These are phyloP conservation scores for Rhizomucor pusillus DNA, from an alignment of 371 early-diverging fungal genomes.

Conservation along the genomic window DNA sequence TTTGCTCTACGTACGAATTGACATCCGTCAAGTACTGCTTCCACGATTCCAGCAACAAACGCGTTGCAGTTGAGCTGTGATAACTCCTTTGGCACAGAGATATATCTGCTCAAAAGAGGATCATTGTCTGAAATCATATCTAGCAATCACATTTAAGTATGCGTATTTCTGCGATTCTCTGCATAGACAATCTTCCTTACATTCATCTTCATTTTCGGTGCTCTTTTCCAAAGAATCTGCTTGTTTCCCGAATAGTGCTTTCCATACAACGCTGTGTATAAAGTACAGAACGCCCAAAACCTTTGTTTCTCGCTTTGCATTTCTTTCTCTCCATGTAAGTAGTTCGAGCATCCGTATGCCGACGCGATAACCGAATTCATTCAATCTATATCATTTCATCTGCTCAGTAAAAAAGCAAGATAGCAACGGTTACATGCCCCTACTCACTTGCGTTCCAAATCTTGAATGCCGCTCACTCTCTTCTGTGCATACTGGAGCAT, in stretches of 20 bases:
- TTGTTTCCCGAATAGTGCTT: slow-evolving; percentile 87
- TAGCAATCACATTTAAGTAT: slow-evolving; percentile 25
- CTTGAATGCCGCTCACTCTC: slow-evolving; percentile 89
- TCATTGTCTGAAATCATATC: slow-evolving; percentile 98
- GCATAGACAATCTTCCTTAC: slow-evolving; percentile 35
- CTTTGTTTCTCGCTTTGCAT: slow-evolving; percentile 81
- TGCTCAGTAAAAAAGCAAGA: neutral
- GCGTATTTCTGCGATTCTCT: too few species aligned
- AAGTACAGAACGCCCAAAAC: slow-evolving; percentile 85
- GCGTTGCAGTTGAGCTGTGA: slow-evolving; percentile 90
- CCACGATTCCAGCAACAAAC: slow-evolving; percentile 94
- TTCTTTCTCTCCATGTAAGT: slow-evolving; percentile 83
- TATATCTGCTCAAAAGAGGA: slow-evolving; percentile 81
- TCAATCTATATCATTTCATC: slow-evolving; percentile 60
- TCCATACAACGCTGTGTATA: slow-evolving; percentile 93
- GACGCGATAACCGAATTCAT: slow-evolving; percentile 91
- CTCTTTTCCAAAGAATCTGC: slow-evolving; percentile 94
- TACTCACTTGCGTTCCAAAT: slow-evolving; percentile 85
- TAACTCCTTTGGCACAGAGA: slow-evolving; percentile 92
- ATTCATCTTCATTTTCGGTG: slow-evolving; percentile 95
- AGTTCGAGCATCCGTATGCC: slow-evolving; percentile 87
- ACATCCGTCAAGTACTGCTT: slow-evolving; percentile 87
- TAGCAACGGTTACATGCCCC: neutral
- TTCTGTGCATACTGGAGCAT: slow-evolving; percentile 95
- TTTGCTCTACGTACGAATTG: slow-evolving; percentile 75